Evolutionary conservation across 495 filamentous ascomycete genomes (phyloP).

Genomic region (Penicillium odoratum): DNA sequence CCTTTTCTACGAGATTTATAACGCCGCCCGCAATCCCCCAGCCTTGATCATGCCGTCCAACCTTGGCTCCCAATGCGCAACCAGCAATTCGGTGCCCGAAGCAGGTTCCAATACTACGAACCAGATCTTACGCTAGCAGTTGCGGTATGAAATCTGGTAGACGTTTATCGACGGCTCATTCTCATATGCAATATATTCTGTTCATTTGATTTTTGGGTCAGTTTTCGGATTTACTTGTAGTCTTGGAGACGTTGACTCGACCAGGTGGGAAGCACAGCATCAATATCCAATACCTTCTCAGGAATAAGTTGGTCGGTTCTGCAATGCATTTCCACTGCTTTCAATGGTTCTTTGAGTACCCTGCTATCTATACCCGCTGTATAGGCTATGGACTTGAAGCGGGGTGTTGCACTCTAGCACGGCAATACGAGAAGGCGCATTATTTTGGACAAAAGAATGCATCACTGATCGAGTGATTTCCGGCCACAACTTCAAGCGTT

Average conservation of each 20-base stretch:
- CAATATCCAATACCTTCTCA: slow-evolving; percentile 58
- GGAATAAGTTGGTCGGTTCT: slow-evolving; percentile 37
- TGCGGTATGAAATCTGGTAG: slow-evolving; percentile 69
- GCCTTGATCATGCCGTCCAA: slow-evolving; percentile 64
- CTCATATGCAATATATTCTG: slow-evolving; percentile 63
- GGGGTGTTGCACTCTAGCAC: slow-evolving; percentile 83
- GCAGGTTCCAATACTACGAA: slow-evolving; percentile 78
- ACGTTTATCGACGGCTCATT: slow-evolving; percentile 72
- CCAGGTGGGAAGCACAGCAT: slow-evolving; percentile 81
- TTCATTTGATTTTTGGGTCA: not conserved
- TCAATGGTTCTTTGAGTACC: slow-evolving; percentile 67
- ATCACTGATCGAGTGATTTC: not conserved
- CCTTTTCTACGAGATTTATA: slow-evolving; percentile 66
- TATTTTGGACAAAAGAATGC: slow-evolving; percentile 23
- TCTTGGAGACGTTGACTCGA: slow-evolving; percentile 47
- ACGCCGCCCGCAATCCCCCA: slow-evolving; percentile 83
- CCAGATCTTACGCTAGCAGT: slow-evolving; percentile 55
- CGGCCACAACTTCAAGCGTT: too few species aligned
- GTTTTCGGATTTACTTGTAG: not conserved
- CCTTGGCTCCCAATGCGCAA: slow-evolving; percentile 67
- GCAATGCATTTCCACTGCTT: slow-evolving; percentile 45
- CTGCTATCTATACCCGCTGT: slow-evolving; percentile 65
- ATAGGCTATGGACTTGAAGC: slow-evolving; percentile 56
- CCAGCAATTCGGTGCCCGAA: slow-evolving; percentile 92
- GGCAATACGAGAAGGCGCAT: slow-evolving; percentile 70